Base-by-base conservation (phyloP, 768 basidiomycete genomes). In the Suillus alpinus region DNA sequence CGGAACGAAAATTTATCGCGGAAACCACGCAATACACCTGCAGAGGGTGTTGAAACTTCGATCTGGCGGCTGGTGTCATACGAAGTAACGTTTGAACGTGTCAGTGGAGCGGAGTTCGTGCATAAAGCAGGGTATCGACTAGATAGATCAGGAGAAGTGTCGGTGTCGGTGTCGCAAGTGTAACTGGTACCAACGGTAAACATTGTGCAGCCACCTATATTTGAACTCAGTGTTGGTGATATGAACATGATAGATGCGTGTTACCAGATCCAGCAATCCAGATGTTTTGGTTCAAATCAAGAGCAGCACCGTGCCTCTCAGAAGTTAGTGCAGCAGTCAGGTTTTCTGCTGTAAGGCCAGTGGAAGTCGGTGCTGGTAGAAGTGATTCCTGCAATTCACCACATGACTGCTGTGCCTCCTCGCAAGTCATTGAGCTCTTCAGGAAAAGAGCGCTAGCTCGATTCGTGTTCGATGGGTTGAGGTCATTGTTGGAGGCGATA, bases 61-160 rank as follows among this genome's bases (percentile, higher is more conserved):
- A 62, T 64, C 41, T 68, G 65, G 41, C 58, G 49, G 14, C 63
- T 39, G 10, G 37, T 65, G 26, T 70, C 66, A 20, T 61, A 47
- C 51, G 61, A 57, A 5, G 64, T 61, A 39, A 63, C 59, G n/a
- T 70, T 68, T n/a, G 65, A 65, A 52, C 62, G 65, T n/a, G 63
- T 61, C 44, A 71, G 40, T 0, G 62, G 65, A 32, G 62, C 65
- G 16, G 69, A 65, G 32, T 71, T 69, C 18, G 62, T 63, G 47
- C 65, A 68, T 14, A 69, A 63, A 3, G 57, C 60, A 2, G 63
- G 62, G 13, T 66, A 60, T 10, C 36, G 41, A 7, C 39, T 29
- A 16, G 44, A 46, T 10, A 40, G 51, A 37, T 59, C 43, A 55
- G 32, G 34, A 26, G 34, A 36, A 8, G 31, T 20, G 12, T 39